phyloP scores from a whole-genome alignment of 805 yeast species.

The Candida quercuum region DNA sequence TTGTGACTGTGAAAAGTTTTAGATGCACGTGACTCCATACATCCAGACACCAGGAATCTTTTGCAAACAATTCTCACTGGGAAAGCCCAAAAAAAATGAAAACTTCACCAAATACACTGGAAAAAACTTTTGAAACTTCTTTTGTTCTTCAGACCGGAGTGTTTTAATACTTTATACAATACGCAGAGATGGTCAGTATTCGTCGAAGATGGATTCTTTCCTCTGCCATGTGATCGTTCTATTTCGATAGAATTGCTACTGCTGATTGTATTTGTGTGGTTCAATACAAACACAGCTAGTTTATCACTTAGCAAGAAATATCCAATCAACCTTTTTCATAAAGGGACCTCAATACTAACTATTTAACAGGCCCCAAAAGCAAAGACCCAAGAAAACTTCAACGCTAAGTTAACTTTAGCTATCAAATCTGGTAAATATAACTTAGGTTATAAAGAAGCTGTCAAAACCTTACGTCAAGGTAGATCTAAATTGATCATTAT shows the following conservation, averaged over 20 bases:
- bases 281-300: too few relatives aligned
- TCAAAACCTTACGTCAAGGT: slow-evolving; percentile 97
- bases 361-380: slow-evolving; percentile 83
- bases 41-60: not conserved
- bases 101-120: not conserved
- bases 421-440: not conserved
- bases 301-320: too few relatives aligned
- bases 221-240: not conserved
- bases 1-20: slow-evolving; percentile 1
- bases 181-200: slow-evolving; percentile 98
- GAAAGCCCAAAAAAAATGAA: slow-evolving; percentile 2
- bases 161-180: slow-evolving; percentile 41
- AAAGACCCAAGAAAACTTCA: slow-evolving; percentile 87
- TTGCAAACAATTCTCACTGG: too few relatives aligned
- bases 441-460: slow-evolving; percentile 94
- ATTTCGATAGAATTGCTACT: not conserved
- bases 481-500: slow-evolving; percentile 97
- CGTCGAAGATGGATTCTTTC: not conserved
- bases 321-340: too few relatives aligned
- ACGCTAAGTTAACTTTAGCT: slow-evolving; percentile 83
- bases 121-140: slow-evolving; percentile 1
- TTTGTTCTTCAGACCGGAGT: slow-evolving; percentile 79
- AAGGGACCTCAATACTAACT: slow-evolving; percentile 32
- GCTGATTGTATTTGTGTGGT: too few relatives aligned
- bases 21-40: not conserved